These are phyloP conservation scores for Plasmopara muralis DNA, from an alignment of 352 stramenopile species.

Conservation along the genomic window DNA sequence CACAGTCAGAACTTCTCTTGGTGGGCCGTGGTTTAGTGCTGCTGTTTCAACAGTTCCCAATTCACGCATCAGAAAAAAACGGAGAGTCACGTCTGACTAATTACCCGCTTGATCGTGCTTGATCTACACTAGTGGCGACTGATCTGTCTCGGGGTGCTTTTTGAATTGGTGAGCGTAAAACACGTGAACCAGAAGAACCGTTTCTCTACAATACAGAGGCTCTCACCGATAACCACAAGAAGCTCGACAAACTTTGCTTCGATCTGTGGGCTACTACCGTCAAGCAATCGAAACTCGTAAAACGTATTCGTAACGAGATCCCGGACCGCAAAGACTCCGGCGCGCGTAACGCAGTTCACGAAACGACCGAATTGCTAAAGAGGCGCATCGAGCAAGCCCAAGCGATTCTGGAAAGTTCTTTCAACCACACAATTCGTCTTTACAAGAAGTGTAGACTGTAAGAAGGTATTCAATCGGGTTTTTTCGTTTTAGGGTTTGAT, in stretches of 20 bases:
- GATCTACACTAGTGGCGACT: neutral
- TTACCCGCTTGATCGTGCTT: no score
- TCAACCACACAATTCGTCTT: neutral
- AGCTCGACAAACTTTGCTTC: neutral
- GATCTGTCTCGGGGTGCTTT: neutral
- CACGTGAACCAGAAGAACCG: neutral
- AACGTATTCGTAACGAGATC: neutral
- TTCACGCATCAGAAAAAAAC: no score
- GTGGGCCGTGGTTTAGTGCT: no score
- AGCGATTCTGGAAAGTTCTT: neutral
- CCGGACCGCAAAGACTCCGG: neutral
- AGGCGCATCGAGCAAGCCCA: neutral
- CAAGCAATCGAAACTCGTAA: neutral
- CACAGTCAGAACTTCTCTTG: no score
- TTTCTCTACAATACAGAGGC: neutral
- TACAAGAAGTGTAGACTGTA: neutral
- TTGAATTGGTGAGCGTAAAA: neutral
- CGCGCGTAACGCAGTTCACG: neutral
- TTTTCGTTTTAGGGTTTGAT: neutral
- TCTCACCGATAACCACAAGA: neutral
- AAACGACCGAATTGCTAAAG: neutral
- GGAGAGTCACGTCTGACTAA: no score
- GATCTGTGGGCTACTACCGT: neutral
- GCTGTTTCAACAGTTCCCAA: no score
- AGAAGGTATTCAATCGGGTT: neutral